Evolutionary conservation across 768 basidiomycete species (phyloP).

Genomic region (Mycena olivaceomarginata): DNA sequence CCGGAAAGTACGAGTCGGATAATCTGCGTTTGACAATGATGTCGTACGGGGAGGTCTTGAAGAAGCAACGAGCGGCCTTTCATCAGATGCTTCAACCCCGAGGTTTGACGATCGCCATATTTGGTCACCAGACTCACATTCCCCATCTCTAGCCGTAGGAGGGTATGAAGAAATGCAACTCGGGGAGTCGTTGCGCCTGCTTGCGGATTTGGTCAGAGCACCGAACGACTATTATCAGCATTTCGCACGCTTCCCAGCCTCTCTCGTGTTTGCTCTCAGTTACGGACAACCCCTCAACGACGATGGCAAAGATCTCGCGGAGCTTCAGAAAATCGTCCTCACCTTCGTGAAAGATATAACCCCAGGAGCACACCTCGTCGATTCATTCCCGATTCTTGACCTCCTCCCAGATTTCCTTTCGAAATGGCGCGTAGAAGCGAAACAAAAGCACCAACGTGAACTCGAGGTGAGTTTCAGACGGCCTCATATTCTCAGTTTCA

Average conservation of each 20-base stretch:
- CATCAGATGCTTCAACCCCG: constrained; percentile 9
- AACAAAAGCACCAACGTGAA: not conserved
- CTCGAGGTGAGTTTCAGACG: not conserved
- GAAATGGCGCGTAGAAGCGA: not conserved
- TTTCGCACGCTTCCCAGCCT: not conserved
- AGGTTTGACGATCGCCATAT: not conserved
- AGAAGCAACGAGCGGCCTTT: not conserved
- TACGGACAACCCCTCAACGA: not conserved
- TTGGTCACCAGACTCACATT: not conserved
- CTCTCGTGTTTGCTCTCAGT: not conserved
- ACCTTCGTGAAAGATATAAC: not conserved
- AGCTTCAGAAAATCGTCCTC: not conserved
- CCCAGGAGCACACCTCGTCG: not conserved
- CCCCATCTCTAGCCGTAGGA: not conserved
- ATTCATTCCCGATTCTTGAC: not conserved
- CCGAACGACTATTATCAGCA: not conserved
- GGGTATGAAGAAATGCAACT: not conserved
- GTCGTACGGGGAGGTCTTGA: not conserved
- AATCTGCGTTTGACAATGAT: not conserved
- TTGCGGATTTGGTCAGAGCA: not conserved
- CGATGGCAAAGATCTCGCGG: not conserved
- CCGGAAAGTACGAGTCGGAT: not conserved
- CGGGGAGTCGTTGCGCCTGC: not conserved
- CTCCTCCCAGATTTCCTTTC: not conserved
- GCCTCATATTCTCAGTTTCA: not conserved